A percentile compares a stretch with the other conserved stretches of the same genome.
phyloP scores from a whole-genome alignment of 1,139 yeast species.

The Yamadazyma taylorii region DNA sequence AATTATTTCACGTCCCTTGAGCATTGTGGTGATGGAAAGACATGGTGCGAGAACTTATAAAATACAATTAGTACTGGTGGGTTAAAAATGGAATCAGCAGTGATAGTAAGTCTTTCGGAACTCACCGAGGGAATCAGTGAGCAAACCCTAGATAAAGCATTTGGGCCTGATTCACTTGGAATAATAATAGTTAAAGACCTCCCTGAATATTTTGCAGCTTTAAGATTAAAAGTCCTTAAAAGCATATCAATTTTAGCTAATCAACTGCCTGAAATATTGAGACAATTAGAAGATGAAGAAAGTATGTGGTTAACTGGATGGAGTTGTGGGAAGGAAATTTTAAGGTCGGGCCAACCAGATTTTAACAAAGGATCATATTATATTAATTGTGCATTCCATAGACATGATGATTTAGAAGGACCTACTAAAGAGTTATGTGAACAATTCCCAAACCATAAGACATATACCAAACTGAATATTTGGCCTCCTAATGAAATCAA shows the following conservation, averaged over 20 bases:
- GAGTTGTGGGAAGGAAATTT: slow-evolving; percentile 62
- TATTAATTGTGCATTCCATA: slow-evolving; percentile 58
- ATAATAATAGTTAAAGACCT: slow-evolving; percentile 48
- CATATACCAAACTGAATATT: slow-evolving; percentile 52
- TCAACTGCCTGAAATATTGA: slow-evolving; percentile 35
- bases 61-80: too few species aligned
- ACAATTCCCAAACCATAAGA: slow-evolving; percentile 34
- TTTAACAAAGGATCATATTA: slow-evolving; percentile 59
- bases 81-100: slow-evolving; percentile 19
- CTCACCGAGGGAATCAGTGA: slow-evolving; percentile 35
- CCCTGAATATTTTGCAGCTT: slow-evolving; percentile 35
- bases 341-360: slow-evolving; percentile 47
- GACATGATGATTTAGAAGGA: slow-evolving; percentile 44
- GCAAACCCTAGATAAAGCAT: slow-evolving; percentile 40
- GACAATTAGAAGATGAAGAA: slow-evolving; percentile 46
- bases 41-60: too few species aligned
- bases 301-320: slow-evolving; percentile 58
- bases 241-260: slow-evolving; percentile 48
- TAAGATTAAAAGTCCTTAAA: slow-evolving; percentile 45
- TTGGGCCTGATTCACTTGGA: slow-evolving; percentile 61
- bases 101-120: slow-evolving; percentile 34
- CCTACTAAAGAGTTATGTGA: slow-evolving; percentile 35
- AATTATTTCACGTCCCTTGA: neutral
- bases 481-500: slow-evolving; percentile 44
- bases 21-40: too few species aligned